Base-by-base conservation (phyloP, 257 asterid genomes). In the Phtheirospermum japonicum region DNA sequence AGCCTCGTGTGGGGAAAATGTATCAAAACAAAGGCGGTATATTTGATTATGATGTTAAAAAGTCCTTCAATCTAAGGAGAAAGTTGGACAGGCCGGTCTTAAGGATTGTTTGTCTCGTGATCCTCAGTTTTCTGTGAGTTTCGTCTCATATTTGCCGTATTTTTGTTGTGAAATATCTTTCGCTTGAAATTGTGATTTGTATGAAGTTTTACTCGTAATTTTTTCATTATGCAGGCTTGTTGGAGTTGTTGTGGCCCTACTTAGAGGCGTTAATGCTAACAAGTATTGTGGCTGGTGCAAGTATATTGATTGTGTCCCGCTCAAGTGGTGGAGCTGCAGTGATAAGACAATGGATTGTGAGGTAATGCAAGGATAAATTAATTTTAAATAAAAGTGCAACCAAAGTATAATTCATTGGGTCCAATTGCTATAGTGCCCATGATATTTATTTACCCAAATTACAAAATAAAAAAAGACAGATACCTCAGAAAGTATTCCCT, bases 321-420 rank as follows among this genome's bases (percentile, higher is more conserved):
- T 55, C 36, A 88, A 80, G 69, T 86, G 86, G 95, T 85, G 98
- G 96, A 91, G 90, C 80, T 91, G 96, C 88, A 64, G 66, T 46
- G 73, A 76, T 65, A 67, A 70, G 62, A 60, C 82, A 26, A 71
- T 80, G 78, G 68, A 26, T 31, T 91, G 98, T 64, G 89, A 83
- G 96, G 96, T 90, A 80, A 30, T 17, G 5, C 1, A 62, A 28
- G 59, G 31, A 28, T 2, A 16, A 31, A 7, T 7, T 9, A 13
- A 26, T 2, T 6, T 28, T n/a, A 45, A 20, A 13, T 4, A 6
- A 42, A 42, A 60, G 43, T 14, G 56, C 30, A 8, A 56, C 7
- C 14, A 10, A 48, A 62, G 4, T 32, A 16, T 57, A 30, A 10
- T 56, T 13, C 17, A 28, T 28, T 19, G 36, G 17, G 36, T 12